A percentile compares a stretch with the other conserved stretches of the same genome.
phyloP scores from a whole-genome alignment of 352 stramenopile species.

The Phytophthora pisi region DNA sequence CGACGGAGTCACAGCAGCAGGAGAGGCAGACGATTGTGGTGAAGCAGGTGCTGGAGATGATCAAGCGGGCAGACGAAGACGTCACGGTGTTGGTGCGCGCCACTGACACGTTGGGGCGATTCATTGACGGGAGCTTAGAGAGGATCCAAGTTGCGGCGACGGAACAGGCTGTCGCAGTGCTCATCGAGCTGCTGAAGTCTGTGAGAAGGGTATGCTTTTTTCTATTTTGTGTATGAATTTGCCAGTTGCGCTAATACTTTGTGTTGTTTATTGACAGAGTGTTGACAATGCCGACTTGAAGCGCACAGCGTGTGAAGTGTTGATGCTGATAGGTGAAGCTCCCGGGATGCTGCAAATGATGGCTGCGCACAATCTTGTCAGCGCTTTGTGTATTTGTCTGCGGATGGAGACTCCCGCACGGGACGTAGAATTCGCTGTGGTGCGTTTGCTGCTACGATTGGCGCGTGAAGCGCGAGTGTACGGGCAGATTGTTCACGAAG shows the following conservation, averaged over 20 bases:
- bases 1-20: slow-evolving; percentile 17
- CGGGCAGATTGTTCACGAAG: slow-evolving; percentile 63
- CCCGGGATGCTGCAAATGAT: slow-evolving; percentile 51
- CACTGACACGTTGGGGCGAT: slow-evolving; percentile 43
- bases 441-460: slow-evolving; percentile 47
- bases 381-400: slow-evolving; percentile 46
- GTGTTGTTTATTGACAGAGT: slow-evolving; percentile 9
- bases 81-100: slow-evolving; percentile 40
- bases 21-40: slow-evolving; percentile 32
- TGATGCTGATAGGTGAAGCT: slow-evolving; percentile 45
- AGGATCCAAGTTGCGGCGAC: slow-evolving; percentile 41
- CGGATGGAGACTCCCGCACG: slow-evolving; percentile 17
- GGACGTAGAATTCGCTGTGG: slow-evolving; percentile 39
- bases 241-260: neutral
- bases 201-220: slow-evolving; percentile 9
- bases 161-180: slow-evolving; percentile 35
- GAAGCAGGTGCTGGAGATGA: slow-evolving; percentile 32
- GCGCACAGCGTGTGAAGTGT: slow-evolving; percentile 42
- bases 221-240: neutral
- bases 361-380: slow-evolving; percentile 45
- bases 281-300: slow-evolving; percentile 46
- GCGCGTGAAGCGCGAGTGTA: slow-evolving; percentile 48
- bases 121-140: slow-evolving; percentile 36
- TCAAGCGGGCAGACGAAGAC: slow-evolving; percentile 42
- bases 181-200: slow-evolving; percentile 42